Conservation (phyloP, 108 stramenopile genomes). For the Discostella stelligeroides region DNA sequence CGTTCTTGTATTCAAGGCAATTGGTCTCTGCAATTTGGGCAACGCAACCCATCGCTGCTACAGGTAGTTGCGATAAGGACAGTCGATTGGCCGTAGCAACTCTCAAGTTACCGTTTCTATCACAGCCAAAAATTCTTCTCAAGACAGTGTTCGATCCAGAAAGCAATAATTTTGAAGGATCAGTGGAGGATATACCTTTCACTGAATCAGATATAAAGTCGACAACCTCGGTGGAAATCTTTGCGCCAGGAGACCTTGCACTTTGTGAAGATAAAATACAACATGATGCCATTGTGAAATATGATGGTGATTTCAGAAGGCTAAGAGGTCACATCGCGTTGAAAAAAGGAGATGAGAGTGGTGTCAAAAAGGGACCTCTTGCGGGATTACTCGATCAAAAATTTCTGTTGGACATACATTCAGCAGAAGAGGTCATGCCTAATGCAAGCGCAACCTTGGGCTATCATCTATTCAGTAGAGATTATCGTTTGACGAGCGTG, state of each 20-base stretch:
- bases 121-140: constrained; percentile 20
- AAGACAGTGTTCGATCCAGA: constrained; percentile 32
- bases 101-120: constrained; percentile 41
- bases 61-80: background rate
- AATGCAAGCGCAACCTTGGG: constrained; percentile 30
- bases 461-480: constrained; percentile 17
- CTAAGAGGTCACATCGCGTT: constrained; percentile 39
- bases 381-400: constrained; percentile 23
- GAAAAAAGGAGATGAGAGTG: constrained; percentile 19
- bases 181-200: constrained; percentile 25
- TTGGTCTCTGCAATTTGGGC: constrained; percentile 51
- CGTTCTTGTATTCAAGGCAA: constrained; percentile 32
- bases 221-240: constrained; percentile 28
- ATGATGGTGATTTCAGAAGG: constrained; percentile 42
- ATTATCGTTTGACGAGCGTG: constrained; percentile 5
- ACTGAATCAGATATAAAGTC: constrained; percentile 35
- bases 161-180: constrained; percentile 24
- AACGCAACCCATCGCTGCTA: constrained; percentile 3
- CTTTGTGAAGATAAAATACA: constrained; percentile 29
- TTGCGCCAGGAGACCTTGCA: constrained; percentile 30
- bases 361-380: constrained; percentile 5
- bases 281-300: constrained; percentile 45
- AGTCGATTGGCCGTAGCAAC: constrained; percentile 29
- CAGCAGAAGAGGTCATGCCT: constrained; percentile 40
- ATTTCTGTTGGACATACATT: constrained; percentile 45